Percentiles rank a stretch among this genome's conserved stretches.
These are phyloP conservation scores for Lactarius sp. DNA, from an alignment of 768 basidiomycete genomes.

Conservation along the genomic window DNA sequence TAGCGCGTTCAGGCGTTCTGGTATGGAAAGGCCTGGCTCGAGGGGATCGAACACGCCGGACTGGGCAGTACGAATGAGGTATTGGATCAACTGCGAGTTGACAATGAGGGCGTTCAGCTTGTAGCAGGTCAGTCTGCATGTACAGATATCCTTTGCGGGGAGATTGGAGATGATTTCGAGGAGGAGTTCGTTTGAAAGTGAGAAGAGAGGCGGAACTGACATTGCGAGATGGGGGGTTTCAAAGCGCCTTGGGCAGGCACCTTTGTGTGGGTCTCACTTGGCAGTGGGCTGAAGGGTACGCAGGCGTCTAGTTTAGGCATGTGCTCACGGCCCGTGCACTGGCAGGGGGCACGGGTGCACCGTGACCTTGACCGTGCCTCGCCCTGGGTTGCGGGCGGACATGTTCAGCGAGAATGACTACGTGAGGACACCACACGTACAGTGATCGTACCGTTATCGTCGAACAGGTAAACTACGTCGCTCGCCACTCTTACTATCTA, in stretches of 20 bases:
- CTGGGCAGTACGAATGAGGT: slow-evolving; percentile 9
- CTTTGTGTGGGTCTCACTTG: too few relatives aligned
- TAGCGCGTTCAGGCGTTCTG: not conserved
- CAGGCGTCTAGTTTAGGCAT: not conserved
- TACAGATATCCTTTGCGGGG: not conserved
- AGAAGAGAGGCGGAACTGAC: slow-evolving; percentile 5
- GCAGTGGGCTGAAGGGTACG: not conserved
- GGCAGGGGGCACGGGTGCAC: too few relatives aligned
- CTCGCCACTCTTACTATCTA: too few relatives aligned
- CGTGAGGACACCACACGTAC: too few relatives aligned
- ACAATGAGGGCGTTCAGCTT: slow-evolving; percentile 4
- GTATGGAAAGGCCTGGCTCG: slow-evolving; percentile 5
- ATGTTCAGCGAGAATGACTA: too few relatives aligned
- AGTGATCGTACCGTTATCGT: too few relatives aligned
- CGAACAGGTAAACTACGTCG: too few relatives aligned
- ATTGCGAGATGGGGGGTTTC: not conserved
- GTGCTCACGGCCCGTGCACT: not conserved
- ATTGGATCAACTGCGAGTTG: slow-evolving; percentile 3
- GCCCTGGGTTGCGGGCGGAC: too few relatives aligned
- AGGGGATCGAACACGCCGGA: slow-evolving; percentile 19
- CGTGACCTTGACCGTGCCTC: too few relatives aligned
- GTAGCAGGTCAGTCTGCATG: not conserved
- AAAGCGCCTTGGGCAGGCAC: not conserved
- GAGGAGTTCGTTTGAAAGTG: slow-evolving; percentile 16
- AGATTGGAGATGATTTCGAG: slow-evolving; percentile 7